A percentile compares a stretch with the other conserved stretches of the same genome.
Conservation (phyloP, 2,329 filamentous ascomycete species). For the Byssochlamys sp. region DNA sequence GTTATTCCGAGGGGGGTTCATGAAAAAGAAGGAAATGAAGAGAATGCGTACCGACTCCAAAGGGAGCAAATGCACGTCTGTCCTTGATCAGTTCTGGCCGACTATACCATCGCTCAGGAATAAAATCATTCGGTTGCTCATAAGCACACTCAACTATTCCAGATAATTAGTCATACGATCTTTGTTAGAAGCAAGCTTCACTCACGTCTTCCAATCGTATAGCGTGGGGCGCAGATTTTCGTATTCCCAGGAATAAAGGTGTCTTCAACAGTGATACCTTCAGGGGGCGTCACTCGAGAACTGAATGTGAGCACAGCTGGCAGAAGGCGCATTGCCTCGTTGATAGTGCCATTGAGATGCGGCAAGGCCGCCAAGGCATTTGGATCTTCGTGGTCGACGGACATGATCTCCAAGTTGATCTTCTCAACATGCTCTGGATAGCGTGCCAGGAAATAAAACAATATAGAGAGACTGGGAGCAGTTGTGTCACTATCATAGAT, state of each 20-base stretch:
- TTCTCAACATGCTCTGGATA: too few relatives aligned
- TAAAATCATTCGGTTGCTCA: conserved; percentile 20
- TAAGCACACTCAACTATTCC: conserved; percentile 11
- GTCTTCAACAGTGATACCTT: conserved; percentile 27
- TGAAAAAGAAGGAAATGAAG: too few relatives aligned
- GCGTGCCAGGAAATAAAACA: too few relatives aligned
- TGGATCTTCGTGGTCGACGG: too few relatives aligned
- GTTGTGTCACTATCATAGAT: too few relatives aligned
- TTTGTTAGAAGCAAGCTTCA: too few relatives aligned
- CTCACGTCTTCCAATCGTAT: conserved; percentile 14
- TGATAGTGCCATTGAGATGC: conserved; percentile 21
- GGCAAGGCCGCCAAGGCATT: too few relatives aligned
- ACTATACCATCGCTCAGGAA: conserved; percentile 32
- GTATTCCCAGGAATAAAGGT: conserved; percentile 29
- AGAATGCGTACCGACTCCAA: conserved; percentile 8
- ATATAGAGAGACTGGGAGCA: too few relatives aligned
- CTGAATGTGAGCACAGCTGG: conserved; percentile 29
- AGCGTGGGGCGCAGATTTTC: conserved; percentile 22
- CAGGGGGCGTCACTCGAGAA: conserved; percentile 28
- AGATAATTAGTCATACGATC: neutral
- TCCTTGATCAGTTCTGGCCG: conserved; percentile 24
- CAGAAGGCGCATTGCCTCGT: conserved; percentile 33
- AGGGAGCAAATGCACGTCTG: conserved; percentile 22
- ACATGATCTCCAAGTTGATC: too few relatives aligned
- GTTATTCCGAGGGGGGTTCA: too few relatives aligned